phyloP scores from a whole-genome alignment of 345 rosid genomes.

The Xanthoceras sorbifolium region DNA sequence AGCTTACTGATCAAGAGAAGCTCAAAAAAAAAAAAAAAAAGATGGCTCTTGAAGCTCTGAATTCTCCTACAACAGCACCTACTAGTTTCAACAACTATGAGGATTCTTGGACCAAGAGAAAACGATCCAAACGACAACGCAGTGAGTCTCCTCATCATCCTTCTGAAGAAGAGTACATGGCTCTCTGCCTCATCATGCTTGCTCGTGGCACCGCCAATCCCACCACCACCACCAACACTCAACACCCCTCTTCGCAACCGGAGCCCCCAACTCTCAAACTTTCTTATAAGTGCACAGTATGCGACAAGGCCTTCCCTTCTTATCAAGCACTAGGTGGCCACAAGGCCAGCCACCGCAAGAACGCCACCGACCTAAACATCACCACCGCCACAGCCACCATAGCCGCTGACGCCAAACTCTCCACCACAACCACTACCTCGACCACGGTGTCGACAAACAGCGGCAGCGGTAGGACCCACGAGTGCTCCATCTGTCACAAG shows the following conservation, averaged over 20 bases:
- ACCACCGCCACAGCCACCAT: slow-evolving; percentile 22
- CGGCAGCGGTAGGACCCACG: slow-evolving; percentile 59
- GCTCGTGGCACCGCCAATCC: slow-evolving; percentile 49
- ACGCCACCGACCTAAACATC: slow-evolving; percentile 12
- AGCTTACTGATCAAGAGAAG: no score
- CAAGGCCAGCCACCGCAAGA: slow-evolving; percentile 93
- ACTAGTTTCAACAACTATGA: slow-evolving; percentile 22
- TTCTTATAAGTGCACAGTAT: slow-evolving; percentile 72
- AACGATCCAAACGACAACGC: slow-evolving; percentile 64
- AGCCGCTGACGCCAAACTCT: slow-evolving; percentile 21
- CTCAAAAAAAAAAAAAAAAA: neutral
- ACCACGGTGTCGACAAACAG: slow-evolving; percentile 9
- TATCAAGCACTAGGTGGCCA: slow-evolving; percentile 97
- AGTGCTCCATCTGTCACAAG: slow-evolving; percentile 93
- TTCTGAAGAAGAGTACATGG: slow-evolving; percentile 68
- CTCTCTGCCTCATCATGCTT: slow-evolving; percentile 84
- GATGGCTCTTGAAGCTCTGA: slow-evolving; percentile 81
- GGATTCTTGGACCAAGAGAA: slow-evolving; percentile 67
- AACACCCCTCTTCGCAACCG: neutral
- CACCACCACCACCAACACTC: slow-evolving; percentile 24
- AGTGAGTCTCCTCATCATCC: slow-evolving; percentile 36
- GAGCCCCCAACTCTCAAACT: slow-evolving; percentile 36
- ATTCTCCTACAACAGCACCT: slow-evolving; percentile 37
- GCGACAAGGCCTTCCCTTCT: slow-evolving; percentile 75
- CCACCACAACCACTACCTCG: slow-evolving; percentile 18